phyloP scores from a whole-genome alignment of 805 yeast species.

The Grigorovia humatica region DNA sequence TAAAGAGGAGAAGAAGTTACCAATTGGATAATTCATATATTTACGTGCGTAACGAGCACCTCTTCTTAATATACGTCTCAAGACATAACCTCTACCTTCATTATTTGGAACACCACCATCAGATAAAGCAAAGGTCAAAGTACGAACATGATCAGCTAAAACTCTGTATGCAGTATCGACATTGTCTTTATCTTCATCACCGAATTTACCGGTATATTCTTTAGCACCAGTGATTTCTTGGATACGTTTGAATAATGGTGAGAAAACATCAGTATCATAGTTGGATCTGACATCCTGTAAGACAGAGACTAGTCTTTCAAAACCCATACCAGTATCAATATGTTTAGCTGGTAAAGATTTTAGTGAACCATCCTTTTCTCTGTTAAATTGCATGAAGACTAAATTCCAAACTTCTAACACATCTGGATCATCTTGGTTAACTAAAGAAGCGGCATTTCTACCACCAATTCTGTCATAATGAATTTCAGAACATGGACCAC shows the following conservation, averaged over 20 bases:
- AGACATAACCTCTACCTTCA: conserved; percentile 97
- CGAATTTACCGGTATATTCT: conserved; percentile 86
- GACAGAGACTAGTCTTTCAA: conserved; percentile 91
- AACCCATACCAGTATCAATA: conserved; percentile 97
- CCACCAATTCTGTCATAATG: conserved; percentile 99
- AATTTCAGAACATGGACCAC: conserved; percentile 98
- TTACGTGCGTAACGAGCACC: conserved; percentile 96
- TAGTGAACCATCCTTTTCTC: conserved; percentile 79
- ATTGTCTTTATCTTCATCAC: conserved; percentile 86
- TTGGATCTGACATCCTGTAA: conserved; percentile 86
- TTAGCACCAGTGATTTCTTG: conserved; percentile 91
- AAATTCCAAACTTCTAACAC: conserved; percentile 97
- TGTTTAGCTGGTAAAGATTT: conserved; percentile 87
- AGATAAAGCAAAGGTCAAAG: conserved; percentile 88
- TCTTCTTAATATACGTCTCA: conserved; percentile 94
- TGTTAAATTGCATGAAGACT: conserved; percentile 92
- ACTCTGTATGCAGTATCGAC: conserved; percentile 97
- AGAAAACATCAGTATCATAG: conserved; percentile 95
- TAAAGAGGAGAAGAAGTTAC: conserved; percentile 82
- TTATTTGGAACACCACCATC: conserved; percentile 99
- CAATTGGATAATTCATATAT: conserved; percentile 91
- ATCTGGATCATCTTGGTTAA: conserved; percentile 95
- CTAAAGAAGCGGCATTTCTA: conserved; percentile 84
- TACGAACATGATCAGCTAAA: conserved; percentile 96
- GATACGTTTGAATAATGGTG: conserved; percentile 75